Evolutionary conservation across 2,329 filamentous ascomycete species (phyloP).

Genomic region (Sporothrix variecibatus): DNA sequence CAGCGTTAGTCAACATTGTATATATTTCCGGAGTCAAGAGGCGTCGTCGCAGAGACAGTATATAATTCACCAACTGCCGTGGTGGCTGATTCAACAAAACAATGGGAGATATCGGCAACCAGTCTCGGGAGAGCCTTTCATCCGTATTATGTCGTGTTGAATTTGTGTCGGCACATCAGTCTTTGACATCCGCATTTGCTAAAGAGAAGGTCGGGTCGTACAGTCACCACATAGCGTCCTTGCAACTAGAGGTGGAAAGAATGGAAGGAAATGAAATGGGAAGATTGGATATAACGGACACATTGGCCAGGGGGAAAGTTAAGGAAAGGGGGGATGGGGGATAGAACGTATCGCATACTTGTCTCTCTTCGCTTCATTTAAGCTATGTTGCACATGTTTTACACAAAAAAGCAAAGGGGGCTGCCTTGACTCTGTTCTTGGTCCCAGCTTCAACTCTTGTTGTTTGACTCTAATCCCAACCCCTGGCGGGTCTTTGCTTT

Average conservation of each 20-base stretch:
- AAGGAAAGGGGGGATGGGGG: too few species aligned
- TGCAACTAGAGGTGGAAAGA: not conserved
- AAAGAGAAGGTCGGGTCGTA: not conserved
- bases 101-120: not conserved
- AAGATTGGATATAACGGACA: not conserved
- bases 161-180: not conserved
- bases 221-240: not conserved
- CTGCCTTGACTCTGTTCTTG: not conserved
- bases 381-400: slow-evolving; percentile 5
- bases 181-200: not conserved
- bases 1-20: not conserved
- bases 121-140: not conserved
- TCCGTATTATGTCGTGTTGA: not conserved
- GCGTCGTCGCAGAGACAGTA: not conserved
- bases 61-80: not conserved
- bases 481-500: not conserved
- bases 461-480: not conserved
- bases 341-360: not conserved
- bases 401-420: not conserved
- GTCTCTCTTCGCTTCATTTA: not conserved
- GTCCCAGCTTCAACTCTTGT: not conserved
- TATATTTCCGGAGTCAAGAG: not conserved
- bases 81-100: not conserved
- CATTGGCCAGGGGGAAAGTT: not conserved
- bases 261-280: not conserved